Conservation (phyloP, 805 yeast genomes). For the Starmerella floricola region DNA sequence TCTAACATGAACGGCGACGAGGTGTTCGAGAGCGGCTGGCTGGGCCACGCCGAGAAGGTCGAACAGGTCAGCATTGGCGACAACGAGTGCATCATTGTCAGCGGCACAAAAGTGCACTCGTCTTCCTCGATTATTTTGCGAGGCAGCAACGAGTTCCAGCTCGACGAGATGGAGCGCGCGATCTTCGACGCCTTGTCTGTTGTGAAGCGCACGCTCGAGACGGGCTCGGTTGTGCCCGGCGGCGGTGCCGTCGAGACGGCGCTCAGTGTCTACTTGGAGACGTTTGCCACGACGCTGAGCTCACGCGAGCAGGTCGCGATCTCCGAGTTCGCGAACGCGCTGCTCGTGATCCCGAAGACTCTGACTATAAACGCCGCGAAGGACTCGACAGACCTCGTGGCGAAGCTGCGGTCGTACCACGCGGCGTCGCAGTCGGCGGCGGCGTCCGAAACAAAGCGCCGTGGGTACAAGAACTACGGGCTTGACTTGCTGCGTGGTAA, state of each 20-base stretch:
- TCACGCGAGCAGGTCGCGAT: constrained; percentile 96
- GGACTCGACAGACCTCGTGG: constrained; percentile 87
- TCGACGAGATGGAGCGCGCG: constrained; percentile 98
- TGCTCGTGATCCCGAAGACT: constrained; percentile 89
- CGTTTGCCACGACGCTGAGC: constrained; percentile 95
- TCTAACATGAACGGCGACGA: constrained; percentile 95
- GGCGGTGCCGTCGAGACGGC: constrained; percentile 99
- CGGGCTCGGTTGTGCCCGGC: constrained; percentile 93
- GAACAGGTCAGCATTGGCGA: constrained; percentile 83
- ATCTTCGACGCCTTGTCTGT: constrained; percentile 88
- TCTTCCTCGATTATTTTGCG: constrained; percentile 84
- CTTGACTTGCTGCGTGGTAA: constrained; percentile 84
- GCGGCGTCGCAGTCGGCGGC: constrained; percentile 85
- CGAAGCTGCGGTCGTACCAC: constrained; percentile 91
- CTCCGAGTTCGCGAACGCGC: constrained; percentile 88
- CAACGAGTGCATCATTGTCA: constrained; percentile 88
- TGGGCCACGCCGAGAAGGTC: constrained; percentile 86
- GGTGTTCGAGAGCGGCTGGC: constrained; percentile 67
- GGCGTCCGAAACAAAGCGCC: constrained; percentile 71
- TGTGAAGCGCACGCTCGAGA: constrained; percentile 88
- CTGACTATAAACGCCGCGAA: constrained; percentile 95
- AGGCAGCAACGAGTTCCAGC: constrained; percentile 85
- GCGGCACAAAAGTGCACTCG: constrained; percentile 83
- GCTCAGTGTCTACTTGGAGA: constrained; percentile 83
- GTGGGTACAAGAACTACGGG: constrained; percentile 81